Evolutionary conservation across 192 early-diverging fungal species (phyloP), one percentile per base, ranked within the genome.

Genomic region (Chytriomyces sp.): DNA sequence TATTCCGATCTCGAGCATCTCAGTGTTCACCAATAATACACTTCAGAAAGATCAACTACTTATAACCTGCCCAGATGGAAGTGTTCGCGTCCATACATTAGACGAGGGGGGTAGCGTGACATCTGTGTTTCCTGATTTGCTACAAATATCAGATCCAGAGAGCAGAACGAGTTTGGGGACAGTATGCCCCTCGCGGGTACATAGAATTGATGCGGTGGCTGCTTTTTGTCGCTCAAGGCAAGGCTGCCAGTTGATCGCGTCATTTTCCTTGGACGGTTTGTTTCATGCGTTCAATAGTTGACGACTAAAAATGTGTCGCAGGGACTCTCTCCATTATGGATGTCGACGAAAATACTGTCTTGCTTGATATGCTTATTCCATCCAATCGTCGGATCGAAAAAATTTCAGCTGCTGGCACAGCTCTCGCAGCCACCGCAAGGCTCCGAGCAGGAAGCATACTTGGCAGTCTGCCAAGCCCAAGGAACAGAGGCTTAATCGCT

Each of bases 81-180:
- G 26, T 55, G 19, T 56, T n/a, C 44, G 65, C 3, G 55, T 68
- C 31, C 52, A 68, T 33, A 55, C 44, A 28, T 30, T 68, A 5
- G 28, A 17, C 34, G 65, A 34, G 4, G 37, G 54, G 12, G 65
- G 65, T 6, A 14, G 32, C 8, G 39, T 68, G 25, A n/a, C 10
- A 7, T 25, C 22, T 1, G n/a, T 36, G 5, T 5, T 68, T 7
- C 65, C 65, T 10, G 55, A 28, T 34, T 5, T 36, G 19, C 8
- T 68, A 5, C 65, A 68, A 36, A 8, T 68, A 6, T 68, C 65
- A 17, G 65, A 68, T 30, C 65, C 65, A 34, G 65, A 56, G 25
- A 39, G 28, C 25, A 22, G 62, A 39, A 64, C 62, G 39, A 22
- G 30, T n/a, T 25, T 64, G 19, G 19, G 22, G 14, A 41, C 62